Conservation (phyloP, 179 eudicot genomes). For the Vitellaria paradoxa region DNA sequence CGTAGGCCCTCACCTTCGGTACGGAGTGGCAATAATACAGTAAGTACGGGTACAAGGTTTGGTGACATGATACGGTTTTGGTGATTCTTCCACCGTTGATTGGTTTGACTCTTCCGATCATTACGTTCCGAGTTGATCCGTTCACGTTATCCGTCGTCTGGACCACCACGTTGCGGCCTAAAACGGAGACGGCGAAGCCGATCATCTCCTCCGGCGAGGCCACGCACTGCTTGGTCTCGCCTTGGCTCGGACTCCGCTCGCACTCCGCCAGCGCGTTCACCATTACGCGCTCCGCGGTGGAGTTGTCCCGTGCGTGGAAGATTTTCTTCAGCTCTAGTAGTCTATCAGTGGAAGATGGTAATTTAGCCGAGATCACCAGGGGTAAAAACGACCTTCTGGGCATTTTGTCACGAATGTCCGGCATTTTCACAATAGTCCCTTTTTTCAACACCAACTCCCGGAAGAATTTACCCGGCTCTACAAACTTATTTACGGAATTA, state of each 20-base stretch:
- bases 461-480: conserved; percentile 81
- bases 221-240: conserved; percentile 70
- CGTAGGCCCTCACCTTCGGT: conserved; percentile 72
- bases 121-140: conserved; percentile 43
- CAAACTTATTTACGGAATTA: conserved; percentile 40
- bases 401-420: conserved; percentile 74
- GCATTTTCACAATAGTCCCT: conserved; percentile 76
- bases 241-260: conserved; percentile 57
- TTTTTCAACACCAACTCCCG: conserved; percentile 50
- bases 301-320: conserved; percentile 61
- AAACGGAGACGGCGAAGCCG: conserved; percentile 58
- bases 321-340: conserved; percentile 34
- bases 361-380: conserved; percentile 44
- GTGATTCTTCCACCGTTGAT: conserved; percentile 68
- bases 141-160: conserved; percentile 45
- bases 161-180: conserved; percentile 53
- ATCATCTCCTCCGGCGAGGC: conserved; percentile 67
- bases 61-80: conserved; percentile 69
- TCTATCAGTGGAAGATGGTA: conserved; percentile 55
- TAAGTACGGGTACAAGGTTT: conserved; percentile 66
- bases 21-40: conserved; percentile 78
- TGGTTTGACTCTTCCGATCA: conserved; percentile 54
- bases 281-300: conserved; percentile 52
- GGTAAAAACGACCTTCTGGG: conserved; percentile 72
- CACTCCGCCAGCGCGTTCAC: conserved; percentile 53